Evolutionary conservation across 345 rosid species (phyloP).

Genomic region (Populus pruinosa): DNA sequence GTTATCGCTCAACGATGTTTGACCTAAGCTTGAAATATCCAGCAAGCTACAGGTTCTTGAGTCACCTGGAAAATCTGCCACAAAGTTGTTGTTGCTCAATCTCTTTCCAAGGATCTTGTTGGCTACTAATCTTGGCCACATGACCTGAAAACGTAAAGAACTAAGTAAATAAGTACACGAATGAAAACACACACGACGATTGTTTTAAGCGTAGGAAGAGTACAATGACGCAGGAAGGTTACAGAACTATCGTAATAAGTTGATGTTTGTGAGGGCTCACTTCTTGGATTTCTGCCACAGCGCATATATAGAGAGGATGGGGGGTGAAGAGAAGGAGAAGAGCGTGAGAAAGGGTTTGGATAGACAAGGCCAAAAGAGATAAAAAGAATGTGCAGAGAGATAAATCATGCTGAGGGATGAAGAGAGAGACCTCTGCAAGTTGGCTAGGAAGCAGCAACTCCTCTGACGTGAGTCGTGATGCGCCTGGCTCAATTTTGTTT

Average conservation of each 20-base stretch:
- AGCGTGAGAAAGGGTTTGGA: background rate
- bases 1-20: slow-evolving; percentile 27
- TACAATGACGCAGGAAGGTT: background rate
- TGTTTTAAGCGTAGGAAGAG: background rate
- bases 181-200: background rate
- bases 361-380: slow-evolving; percentile 26
- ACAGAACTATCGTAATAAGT: background rate
- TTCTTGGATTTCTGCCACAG: slow-evolving; percentile 42
- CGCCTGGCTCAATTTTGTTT: background rate
- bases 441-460: slow-evolving; percentile 30
- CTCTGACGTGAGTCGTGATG: slow-evolving; percentile 42
- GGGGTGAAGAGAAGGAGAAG: background rate
- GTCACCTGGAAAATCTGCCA: slow-evolving; percentile 57
- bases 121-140: slow-evolving; percentile 78
- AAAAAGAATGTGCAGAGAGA: slow-evolving; percentile 20
- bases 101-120: slow-evolving; percentile 59
- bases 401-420: slow-evolving; percentile 27
- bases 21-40: slow-evolving; percentile 30
- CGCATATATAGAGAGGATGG: background rate
- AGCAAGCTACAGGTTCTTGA: slow-evolving; percentile 20
- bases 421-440: slow-evolving; percentile 54
- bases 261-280: slow-evolving; percentile 22
- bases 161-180: background rate
- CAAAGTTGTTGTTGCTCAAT: slow-evolving; percentile 71
- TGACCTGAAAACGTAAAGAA: slow-evolving; percentile 35